Percentiles rank a stretch among this genome's conserved stretches.
Conservation (phyloP, 148 eudicot genomes). For the Silene uniflora region DNA sequence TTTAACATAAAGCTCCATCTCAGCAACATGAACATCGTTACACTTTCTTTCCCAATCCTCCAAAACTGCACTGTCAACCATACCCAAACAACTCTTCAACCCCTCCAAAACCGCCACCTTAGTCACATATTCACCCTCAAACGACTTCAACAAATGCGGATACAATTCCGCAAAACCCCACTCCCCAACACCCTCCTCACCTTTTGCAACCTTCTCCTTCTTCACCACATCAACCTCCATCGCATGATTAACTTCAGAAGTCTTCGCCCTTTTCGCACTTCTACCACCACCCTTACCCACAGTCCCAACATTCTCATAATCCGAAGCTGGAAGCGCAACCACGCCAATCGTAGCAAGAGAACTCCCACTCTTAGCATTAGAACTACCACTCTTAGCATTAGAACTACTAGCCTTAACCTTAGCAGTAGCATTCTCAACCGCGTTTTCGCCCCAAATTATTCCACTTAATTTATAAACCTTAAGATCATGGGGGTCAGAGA, state of each 20-base stretch:
- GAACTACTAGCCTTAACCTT: not conserved
- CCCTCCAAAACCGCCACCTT: not conserved
- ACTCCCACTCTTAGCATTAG: no score
- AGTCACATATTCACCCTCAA: not conserved
- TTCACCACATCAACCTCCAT: constrained; percentile 5
- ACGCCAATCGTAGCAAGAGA: not conserved
- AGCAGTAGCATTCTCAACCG: not conserved
- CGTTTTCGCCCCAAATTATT: constrained; percentile 45
- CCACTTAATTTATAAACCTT: constrained; percentile 37
- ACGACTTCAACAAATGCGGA: constrained; percentile 18
- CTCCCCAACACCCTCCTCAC: constrained; percentile 8
- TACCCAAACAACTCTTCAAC: constrained; percentile 22
- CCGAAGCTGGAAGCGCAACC: no score
- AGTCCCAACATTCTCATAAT: not conserved
- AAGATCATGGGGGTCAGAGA: constrained; percentile 45
- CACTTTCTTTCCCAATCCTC: constrained; percentile 44
- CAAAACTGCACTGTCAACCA: constrained; percentile 29
- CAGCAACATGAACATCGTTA: constrained; percentile 33
- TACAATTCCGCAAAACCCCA: constrained; percentile 13
- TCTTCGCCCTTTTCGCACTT: not conserved
- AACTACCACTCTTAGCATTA: not conserved
- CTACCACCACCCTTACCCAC: not conserved
- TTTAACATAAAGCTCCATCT: no score
- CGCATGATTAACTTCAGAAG: constrained; percentile 16
- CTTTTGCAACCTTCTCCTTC: constrained; percentile 1